Evolutionary conservation across 495 filamentous ascomycete genomes (phyloP), one percentile per base, ranked within the genome.

Genomic region (Glonium stellatum): DNA sequence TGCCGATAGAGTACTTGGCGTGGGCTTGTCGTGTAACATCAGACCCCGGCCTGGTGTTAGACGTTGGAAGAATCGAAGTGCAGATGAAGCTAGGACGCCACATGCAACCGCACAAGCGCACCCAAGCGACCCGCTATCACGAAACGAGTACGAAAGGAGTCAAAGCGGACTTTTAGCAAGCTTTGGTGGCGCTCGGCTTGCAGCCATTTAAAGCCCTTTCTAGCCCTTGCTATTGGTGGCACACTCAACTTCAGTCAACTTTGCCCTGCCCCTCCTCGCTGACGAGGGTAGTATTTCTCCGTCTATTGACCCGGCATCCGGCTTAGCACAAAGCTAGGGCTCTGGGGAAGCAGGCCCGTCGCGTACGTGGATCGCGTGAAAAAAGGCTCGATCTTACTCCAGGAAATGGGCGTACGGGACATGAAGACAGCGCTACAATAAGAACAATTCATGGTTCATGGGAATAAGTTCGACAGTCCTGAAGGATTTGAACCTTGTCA

Each of bases 81-180:
- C 5, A 51, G 10, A 51, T 44, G 39, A 18, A 31, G 21, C 25
- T 31, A 27, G 18, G 25, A 23, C 48, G 48, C 48, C 48, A 51
- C 48, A 51, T 51, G 48, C 48, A 51, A 51, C 48, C 19, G 15
- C 19, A 51, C 18, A 25, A 51, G 25, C 25, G 48, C 48, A 51
- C 48, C 21, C 10, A 15, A 22, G 15, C 48, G 48, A 5, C 44
- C 18, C 27, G 18, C 13, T 48, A 18, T 48, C 44, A 48, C 44
- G 21, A 51, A 51, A 27, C 48, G 5, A 15, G 5, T 44, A 44
- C 39, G 39, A 18, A 11, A 44, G 1, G 39, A 18, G 39, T 44
- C 18, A 44, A 39, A 44, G 39, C 39, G 23, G 44, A 8, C 48
- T 23, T 22, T 15, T 25, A 15, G 48, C 6, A 51, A 51, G 48